Evolutionary conservation across 2,329 filamentous ascomycete species (phyloP), one percentile per base, ranked within the genome.

Genomic region (Botryotinia globosa): DNA sequence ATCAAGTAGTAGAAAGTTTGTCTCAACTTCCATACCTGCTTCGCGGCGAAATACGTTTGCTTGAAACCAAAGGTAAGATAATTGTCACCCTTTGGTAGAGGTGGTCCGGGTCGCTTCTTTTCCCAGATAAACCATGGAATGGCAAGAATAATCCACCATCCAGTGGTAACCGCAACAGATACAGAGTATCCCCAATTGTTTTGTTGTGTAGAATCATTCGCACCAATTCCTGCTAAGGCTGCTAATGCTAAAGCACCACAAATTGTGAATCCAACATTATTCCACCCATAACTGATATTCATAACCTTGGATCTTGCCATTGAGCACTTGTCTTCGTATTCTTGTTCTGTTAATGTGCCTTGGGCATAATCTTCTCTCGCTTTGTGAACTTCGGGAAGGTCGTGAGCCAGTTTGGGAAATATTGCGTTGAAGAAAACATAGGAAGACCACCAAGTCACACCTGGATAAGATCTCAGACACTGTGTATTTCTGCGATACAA

Each of bases 341-440:
- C 71, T 16, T 75, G 74, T 61, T 79, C 76, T 45, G 68, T 75
- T 20, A 80, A 77, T 25, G 39, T 73, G 20, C 78, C 75, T 48
- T 76, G 75, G 16, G 77, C 45, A 25, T 75, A 73, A 29, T 77
- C 72, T 29, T 78, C 76, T 62, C 72, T 72, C 8, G 78, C 79
- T 20, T 42, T 39, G 54, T 77, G 76, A 48, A 72, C 74, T 73
- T 80, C 78, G 5, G 79, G 79, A 14, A 80, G 76, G 65, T 80
- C 77, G 73, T 79, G 77, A 22, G 78, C 73, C 20, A 80, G 71
- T 68, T 80, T 80, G 3, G 79, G 79, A 64, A 80, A 80, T 25
- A 80, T 78, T 7, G 78, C 79, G 62, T 80, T 80, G 75, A 79
- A 80, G 59, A 80, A 80, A 45, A 80, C 79, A 54, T 80, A 80